Evolutionary conservation across 2,329 filamentous ascomycete species (phyloP).

Genomic region (Cadophora sp.): DNA sequence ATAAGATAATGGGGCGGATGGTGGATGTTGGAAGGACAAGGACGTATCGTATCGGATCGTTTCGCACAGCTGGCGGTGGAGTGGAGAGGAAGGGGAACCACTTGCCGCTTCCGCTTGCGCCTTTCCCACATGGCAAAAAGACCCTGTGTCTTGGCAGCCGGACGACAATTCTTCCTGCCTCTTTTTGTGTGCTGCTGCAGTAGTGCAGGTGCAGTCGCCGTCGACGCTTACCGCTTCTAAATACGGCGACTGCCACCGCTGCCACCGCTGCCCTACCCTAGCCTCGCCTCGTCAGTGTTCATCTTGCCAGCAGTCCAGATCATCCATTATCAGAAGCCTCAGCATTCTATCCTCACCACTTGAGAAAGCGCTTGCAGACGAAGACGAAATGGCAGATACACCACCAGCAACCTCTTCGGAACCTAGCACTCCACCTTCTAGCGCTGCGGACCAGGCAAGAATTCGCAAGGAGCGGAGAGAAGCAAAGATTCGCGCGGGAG

Average conservation of each 20-base stretch:
- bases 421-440: slow-evolving; percentile 38
- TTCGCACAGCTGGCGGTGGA: too few relatives aligned
- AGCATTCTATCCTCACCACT: background rate
- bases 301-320: background rate
- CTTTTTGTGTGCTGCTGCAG: too few relatives aligned
- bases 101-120: slow-evolving; percentile 8
- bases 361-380: background rate
- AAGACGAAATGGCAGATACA: slow-evolving; percentile 40
- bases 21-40: background rate
- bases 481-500: slow-evolving; percentile 78
- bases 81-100: background rate
- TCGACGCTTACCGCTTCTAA: background rate
- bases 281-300: background rate
- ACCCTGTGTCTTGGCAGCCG: background rate
- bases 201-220: background rate
- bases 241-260: background rate
- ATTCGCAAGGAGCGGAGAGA: slow-evolving; percentile 80
- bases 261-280: background rate
- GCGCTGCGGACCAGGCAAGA: slow-evolving; percentile 70
- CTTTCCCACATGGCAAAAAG: slow-evolving; percentile 5
- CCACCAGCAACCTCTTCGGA: slow-evolving; percentile 33
- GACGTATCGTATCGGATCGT: too few relatives aligned
- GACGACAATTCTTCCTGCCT: background rate
- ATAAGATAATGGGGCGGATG: background rate
- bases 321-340: background rate